Evolutionary conservation across 179 eudicot species (phyloP).

Genomic region (Gypsophila paniculata): DNA sequence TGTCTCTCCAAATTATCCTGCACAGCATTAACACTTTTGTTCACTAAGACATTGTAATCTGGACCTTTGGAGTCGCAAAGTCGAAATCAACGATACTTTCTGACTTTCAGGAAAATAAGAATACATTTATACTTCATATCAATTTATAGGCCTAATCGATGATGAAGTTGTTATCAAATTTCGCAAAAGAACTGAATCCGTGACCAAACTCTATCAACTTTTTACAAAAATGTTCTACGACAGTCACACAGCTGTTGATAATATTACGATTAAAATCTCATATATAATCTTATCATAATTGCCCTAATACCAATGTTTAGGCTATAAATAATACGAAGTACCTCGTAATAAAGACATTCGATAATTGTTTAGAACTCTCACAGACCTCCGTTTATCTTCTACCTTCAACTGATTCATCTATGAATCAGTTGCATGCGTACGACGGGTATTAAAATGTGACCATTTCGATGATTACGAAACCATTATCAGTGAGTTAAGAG

Average conservation of each 20-base stretch:
- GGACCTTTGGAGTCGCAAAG: not conserved
- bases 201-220: not conserved
- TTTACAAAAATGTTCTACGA: too few species aligned
- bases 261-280: too few species aligned
- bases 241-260: too few species aligned
- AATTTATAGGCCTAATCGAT: not conserved
- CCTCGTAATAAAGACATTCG: not conserved
- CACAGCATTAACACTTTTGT: constrained; percentile 18
- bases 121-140: not conserved
- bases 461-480: too few species aligned
- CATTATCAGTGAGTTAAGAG: too few species aligned
- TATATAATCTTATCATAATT: too few species aligned
- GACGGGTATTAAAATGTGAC: too few species aligned
- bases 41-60: not conserved
- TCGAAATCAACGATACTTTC: not conserved
- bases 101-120: not conserved
- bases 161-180: too few species aligned
- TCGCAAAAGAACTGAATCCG: not conserved
- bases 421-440: too few species aligned
- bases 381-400: too few species aligned
- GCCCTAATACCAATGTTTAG: not conserved
- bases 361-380: too few species aligned
- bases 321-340: not conserved
- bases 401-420: too few species aligned
- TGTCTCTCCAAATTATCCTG: constrained; percentile 71